Evolutionary conservation across 2,329 filamentous ascomycete genomes (phyloP), one percentile per base, ranked within the genome.

Genomic region (Diaporthe amygdali): DNA sequence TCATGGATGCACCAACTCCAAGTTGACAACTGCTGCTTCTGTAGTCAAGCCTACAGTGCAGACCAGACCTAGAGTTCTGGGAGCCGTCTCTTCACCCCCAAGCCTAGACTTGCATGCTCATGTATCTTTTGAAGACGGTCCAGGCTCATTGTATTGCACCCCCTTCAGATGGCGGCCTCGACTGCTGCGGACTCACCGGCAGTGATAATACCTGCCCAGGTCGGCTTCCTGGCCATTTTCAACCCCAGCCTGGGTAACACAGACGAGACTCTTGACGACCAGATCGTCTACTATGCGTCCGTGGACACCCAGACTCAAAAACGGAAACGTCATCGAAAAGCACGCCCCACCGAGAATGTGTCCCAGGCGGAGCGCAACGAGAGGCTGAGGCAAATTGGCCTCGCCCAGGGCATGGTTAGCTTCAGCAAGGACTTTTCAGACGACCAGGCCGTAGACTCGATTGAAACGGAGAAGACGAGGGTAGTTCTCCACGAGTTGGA

Each of bases 391-490:
- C 95, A 98, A 85, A 95, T 99, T 79, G 96, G 96, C 46, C 90
- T 99, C 74, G 96, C 96, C 49, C 96, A 99, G 84, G 96, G 95
- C 79, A 97, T 98, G 92, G 92, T 97, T 71, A 93, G 92, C 79
- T 99, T 99, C 83, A 93, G 94, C 77, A 92, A 91, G 79, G 95
- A 91, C 77, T 99, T 99, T 82, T 93, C 95, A 2, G 88, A 90
- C 73, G 94, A 92, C 71, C 87, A 91, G 75, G 81, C 93, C 2
- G 89, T 98, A 47, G 94, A 97, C 77, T 91, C 91, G 12, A 92
- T 99, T 72, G 96, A 99, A 78, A 98, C 96, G 1, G 94, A 97
- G 77, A 96, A 94, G 84, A 91, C 92, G 63, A 90, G 95, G 39
- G 92, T 98, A 41, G 87, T 98, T 41, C 84, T 98, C 54, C 91